These are phyloP conservation scores for Prunella vulgaris DNA, from an alignment of 257 asterid species.

Conservation along the genomic window DNA sequence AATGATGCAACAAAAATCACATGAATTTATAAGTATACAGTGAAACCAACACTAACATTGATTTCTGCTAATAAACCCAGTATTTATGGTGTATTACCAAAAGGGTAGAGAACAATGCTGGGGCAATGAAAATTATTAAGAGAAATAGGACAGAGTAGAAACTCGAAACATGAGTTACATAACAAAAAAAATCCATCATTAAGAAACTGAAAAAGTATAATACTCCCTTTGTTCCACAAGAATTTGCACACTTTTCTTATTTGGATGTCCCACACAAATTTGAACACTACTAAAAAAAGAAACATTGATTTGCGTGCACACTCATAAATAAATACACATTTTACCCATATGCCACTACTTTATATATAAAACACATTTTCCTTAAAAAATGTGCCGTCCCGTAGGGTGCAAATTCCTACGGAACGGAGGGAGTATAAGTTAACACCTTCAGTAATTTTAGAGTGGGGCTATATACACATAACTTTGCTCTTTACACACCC, in stretches of 20 bases:
- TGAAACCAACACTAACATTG: slow-evolving; percentile 1
- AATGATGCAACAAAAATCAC: slow-evolving; percentile 9
- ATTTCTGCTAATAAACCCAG: neutral
- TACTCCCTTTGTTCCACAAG: too few species aligned
- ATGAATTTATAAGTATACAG: neutral
- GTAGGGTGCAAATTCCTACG: too few species aligned
- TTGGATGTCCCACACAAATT: too few species aligned
- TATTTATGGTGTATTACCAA: neutral
- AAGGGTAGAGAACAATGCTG: neutral
- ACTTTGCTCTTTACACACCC: neutral
- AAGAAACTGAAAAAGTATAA: neutral
- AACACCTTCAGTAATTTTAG: neutral
- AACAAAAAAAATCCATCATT: neutral
- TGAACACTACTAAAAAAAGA: too few species aligned
- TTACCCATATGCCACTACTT: too few species aligned
- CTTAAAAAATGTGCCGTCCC: too few species aligned
- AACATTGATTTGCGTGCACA: too few species aligned
- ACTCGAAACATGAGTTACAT: too few species aligned
- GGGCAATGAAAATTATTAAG: neutral
- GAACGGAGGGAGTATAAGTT: neutral
- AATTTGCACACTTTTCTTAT: too few species aligned
- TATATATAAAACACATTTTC: too few species aligned
- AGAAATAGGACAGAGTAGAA: slow-evolving; percentile 7
- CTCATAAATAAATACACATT: too few species aligned
- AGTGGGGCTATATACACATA: neutral